Conservation (phyloP, 2,329 filamentous ascomycete genomes). For the Talaromyces sp. region DNA sequence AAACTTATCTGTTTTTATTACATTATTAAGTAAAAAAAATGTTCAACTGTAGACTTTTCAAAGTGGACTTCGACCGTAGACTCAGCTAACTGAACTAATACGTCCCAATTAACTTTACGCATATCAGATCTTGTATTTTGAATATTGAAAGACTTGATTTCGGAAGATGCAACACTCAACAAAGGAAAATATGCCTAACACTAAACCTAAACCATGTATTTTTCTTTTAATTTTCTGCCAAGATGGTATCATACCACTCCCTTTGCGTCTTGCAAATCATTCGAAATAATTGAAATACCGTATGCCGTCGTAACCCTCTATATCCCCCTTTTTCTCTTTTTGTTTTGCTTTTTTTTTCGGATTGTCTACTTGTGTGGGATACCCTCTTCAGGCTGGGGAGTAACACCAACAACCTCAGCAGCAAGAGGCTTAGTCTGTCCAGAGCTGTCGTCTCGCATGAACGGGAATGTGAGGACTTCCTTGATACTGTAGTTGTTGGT, state of each 20-base stretch:
- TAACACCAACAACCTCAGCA: constrained; percentile 59
- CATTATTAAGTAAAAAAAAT: not conserved
- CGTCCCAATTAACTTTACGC: too few relatives aligned
- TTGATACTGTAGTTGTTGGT: constrained; percentile 95
- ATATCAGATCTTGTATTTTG: not conserved
- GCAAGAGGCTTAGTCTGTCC: constrained; percentile 38
- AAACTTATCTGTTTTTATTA: not conserved
- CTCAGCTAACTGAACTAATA: too few relatives aligned
- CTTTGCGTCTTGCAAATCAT: not conserved
- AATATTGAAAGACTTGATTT: not conserved
- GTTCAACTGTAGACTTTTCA: too few relatives aligned
- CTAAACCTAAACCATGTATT: not conserved
- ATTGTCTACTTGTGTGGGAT: constrained; percentile 35
- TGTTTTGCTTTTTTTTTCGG: not conserved
- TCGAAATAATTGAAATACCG: not conserved
- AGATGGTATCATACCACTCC: not conserved
- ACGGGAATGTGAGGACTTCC: constrained; percentile 93
- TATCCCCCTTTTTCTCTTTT: not conserved
- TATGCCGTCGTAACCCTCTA: not conserved
- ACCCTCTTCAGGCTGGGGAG: constrained; percentile 57
- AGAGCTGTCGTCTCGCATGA: constrained; percentile 83
- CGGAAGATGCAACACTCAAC: not conserved
- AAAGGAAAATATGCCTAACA: not conserved
- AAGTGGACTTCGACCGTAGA: not conserved
- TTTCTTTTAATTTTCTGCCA: not conserved